Base-by-base conservation (phyloP, 2,329 filamentous ascomycete genomes). In the Didymella keratinophila region DNA sequence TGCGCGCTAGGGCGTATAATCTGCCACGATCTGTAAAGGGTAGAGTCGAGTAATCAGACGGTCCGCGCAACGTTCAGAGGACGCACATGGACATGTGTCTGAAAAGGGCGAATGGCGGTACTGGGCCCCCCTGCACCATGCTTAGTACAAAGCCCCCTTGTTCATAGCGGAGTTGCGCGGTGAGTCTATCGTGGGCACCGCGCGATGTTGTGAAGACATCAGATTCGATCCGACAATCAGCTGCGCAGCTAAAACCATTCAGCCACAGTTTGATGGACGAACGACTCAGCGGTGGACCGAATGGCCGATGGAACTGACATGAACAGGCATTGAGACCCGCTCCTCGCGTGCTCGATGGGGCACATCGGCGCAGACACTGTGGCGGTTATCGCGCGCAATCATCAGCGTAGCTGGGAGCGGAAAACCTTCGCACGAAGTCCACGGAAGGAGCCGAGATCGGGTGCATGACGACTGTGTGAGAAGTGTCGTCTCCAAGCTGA, bases 231-330 rank as follows among this genome's bases (percentile, higher is more conserved):
- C 72, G 65, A 72, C 65, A 64, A 58, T 54, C 54, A 61, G 61
- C 58, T 58, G 32, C 20, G 32, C 30, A 23, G 43, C 16, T 27
- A 11, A 61, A 58, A 58, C 27, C 61, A 49, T 58, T 67, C 60
- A 72, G 72, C 71, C 69, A 72, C 60, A 56, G 49, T 64, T 58
- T 59, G 64, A 70, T 64, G 65, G 68, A 69, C 60, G 67, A 64
- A 58, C 59, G 53, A 52, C 47, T 58, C 61, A 28, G 48, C 43
- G 18, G 52, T 60, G 34, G 56, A 53, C 36, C 59, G 61, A 47
- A 52, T 57, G 41, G 44, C 62, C 53, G 60, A 56, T 56, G 55
- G 58, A 64, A 61, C 64, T 71, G 69, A 70, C 66, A 63, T 65
- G 49, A 62, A 64, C 25, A 41, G 14, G 60, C 65, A 55, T 56